Percentiles rank a stretch among this genome's conserved stretches.
phyloP scores from a whole-genome alignment of 2,329 filamentous ascomycete genomes.

The Aspergillus sp. region DNA sequence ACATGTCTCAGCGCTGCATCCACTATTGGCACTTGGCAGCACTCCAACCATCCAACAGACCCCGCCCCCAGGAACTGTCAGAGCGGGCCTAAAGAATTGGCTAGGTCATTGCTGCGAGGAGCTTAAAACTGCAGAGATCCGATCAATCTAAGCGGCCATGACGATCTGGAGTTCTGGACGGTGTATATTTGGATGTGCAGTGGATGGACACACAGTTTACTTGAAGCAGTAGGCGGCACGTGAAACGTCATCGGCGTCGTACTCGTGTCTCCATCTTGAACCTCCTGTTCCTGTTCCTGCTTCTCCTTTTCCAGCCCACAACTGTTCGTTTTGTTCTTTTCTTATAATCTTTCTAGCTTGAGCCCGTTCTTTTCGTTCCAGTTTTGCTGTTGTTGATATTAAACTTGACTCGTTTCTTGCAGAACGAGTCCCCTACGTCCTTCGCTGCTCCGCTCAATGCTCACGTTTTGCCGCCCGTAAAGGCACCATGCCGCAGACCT shows the following conservation, averaged over 20 bases:
- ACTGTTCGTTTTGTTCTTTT: neutral
- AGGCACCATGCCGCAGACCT: constrained; percentile 16
- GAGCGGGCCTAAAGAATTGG: too few species aligned
- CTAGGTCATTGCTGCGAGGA: too few species aligned
- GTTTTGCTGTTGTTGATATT: neutral
- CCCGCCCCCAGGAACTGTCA: too few species aligned
- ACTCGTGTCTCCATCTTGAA: neutral
- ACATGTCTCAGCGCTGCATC: too few species aligned
- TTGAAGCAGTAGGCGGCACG: neutral
- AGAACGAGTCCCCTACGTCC: neutral
- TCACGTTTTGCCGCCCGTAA: neutral
- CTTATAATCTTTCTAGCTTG: neutral
- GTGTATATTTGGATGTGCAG: neutral
- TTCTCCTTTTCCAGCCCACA: neutral
- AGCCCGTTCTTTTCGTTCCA: neutral
- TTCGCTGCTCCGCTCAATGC: neutral
- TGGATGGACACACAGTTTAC: neutral
- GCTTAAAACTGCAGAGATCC: too few species aligned
- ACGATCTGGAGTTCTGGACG: neutral
- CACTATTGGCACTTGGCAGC: too few species aligned
- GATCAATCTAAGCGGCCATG: constrained; percentile 18
- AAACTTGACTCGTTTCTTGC: neutral
- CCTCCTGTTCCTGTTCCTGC: neutral
- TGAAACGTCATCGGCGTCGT: neutral
- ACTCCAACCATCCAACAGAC: too few species aligned